Evolutionary conservation across 352 stramenopile species (phyloP).

Genomic region (Blastocystis sp.): DNA sequence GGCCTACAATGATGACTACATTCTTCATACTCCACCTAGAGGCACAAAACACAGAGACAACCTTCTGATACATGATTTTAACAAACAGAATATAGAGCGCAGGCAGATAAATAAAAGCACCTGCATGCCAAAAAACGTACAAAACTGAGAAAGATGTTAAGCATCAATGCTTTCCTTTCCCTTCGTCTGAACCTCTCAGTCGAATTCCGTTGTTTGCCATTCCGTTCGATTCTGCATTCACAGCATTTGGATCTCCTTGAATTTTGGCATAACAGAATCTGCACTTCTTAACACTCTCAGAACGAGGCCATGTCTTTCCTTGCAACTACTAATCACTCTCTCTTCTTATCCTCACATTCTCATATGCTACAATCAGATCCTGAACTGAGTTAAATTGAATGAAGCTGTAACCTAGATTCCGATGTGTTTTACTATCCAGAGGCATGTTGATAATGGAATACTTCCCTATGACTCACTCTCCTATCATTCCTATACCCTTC

Average conservation of each 20-base stretch:
- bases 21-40: neutral
- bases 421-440: slow-evolving; percentile 47
- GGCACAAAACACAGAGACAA: slow-evolving; percentile 47
- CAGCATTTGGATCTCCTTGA: slow-evolving; percentile 53
- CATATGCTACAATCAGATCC: slow-evolving; percentile 58
- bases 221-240: neutral
- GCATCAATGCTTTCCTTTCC: neutral
- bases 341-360: neutral
- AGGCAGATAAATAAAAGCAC: slow-evolving; percentile 12
- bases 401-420: slow-evolving; percentile 59
- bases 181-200: neutral
- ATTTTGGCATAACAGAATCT: slow-evolving; percentile 60
- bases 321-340: slow-evolving; percentile 46
- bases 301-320: slow-evolving; percentile 51
- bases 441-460: slow-evolving; percentile 61
- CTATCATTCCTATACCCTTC: neutral
- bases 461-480: slow-evolving; percentile 8
- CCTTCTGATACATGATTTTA: slow-evolving; percentile 1
- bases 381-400: slow-evolving; percentile 58
- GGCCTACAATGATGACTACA: neutral
- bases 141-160: neutral
- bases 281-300: slow-evolving; percentile 50
- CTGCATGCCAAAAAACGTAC: neutral
- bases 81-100: slow-evolving; percentile 1
- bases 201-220: neutral